Conservation (phyloP, 2,329 filamentous ascomycete genomes). For the Colletotrichum simmondsii region DNA sequence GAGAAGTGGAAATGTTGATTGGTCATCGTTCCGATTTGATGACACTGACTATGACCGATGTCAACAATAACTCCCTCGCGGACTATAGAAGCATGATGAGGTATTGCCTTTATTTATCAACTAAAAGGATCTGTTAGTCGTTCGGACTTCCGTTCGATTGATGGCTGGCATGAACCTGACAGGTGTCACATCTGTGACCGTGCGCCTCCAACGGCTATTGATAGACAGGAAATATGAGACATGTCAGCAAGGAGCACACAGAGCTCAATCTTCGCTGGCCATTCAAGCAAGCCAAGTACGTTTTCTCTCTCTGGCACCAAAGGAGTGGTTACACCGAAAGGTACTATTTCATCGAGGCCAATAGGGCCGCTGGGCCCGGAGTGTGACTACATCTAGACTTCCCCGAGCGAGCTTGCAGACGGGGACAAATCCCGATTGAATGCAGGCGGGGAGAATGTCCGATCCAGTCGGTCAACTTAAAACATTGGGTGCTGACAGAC, state of each 20-base stretch:
- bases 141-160: no score
- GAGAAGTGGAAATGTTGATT: no score
- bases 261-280: neutral
- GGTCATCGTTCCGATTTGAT: no score
- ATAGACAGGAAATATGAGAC: neutral
- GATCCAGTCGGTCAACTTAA: neutral
- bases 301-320: no score
- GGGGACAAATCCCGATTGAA: conserved; percentile 4
- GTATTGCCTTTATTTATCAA: no score
- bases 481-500: neutral
- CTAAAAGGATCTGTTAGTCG: no score
- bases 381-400: no score
- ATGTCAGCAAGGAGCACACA: neutral
- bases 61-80: no score
- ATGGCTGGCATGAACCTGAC: no score
- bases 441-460: conserved; percentile 1
- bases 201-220: neutral
- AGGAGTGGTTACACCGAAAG: neutral
- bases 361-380: neutral
- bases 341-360: neutral
- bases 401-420: neutral
- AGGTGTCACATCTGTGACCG: neutral
- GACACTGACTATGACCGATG: no score
- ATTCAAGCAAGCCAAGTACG: no score
- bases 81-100: no score